These are phyloP conservation scores for Saccharum hybrid DNA, from an alignment of 202 grass and related monocot species.

Conservation along the genomic window DNA sequence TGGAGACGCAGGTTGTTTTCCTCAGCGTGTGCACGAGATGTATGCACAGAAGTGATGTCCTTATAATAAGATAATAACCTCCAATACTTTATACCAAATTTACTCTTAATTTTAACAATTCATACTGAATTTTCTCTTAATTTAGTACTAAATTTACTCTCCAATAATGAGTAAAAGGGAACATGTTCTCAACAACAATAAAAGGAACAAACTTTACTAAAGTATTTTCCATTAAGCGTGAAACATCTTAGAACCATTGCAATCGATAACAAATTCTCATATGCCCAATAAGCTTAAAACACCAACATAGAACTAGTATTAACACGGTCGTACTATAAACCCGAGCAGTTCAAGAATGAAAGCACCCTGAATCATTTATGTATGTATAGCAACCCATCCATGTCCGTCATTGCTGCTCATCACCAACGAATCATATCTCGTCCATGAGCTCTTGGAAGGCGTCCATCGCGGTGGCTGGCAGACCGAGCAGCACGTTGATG, in stretches of 20 bases:
- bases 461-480: slow-evolving; percentile 68
- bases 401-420: background rate
- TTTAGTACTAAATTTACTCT: background rate
- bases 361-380: background rate
- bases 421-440: slow-evolving; percentile 42
- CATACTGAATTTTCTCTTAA: background rate
- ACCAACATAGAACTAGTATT: background rate
- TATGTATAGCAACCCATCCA: background rate
- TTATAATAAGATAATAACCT: no score
- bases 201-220: background rate
- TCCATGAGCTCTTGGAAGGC: slow-evolving; percentile 78
- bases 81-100: no score
- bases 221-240: slow-evolving; percentile 25
- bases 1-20: background rate
- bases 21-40: no score
- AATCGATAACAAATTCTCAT: slow-evolving; percentile 15
- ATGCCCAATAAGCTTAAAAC: background rate
- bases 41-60: no score
- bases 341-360: background rate
- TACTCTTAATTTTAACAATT: background rate
- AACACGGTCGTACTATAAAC: background rate
- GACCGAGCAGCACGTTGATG: slow-evolving; percentile 78
- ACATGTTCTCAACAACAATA: background rate
- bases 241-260: background rate
- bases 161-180: background rate